Evolutionary conservation across 2,329 filamentous ascomycete species (phyloP).

Genomic region (Helotiales sp.): DNA sequence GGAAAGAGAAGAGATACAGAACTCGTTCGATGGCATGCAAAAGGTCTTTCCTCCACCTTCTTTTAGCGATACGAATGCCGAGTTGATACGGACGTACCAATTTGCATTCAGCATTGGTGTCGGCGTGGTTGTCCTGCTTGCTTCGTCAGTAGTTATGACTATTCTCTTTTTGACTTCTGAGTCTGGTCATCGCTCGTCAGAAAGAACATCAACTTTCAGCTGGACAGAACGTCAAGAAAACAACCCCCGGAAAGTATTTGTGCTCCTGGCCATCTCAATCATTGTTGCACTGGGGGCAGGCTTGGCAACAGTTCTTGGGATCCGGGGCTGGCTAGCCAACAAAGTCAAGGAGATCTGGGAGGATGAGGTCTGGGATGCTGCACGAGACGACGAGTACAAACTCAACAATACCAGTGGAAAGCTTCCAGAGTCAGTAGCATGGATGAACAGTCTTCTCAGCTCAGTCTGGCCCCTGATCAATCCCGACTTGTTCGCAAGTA

Average conservation of each 20-base stretch:
- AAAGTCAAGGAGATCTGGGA: slow-evolving; percentile 68
- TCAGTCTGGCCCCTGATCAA: slow-evolving; percentile 78
- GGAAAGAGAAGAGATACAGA: slow-evolving; percentile 49
- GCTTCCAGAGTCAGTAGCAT: slow-evolving; percentile 59
- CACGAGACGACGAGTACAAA: slow-evolving; percentile 55
- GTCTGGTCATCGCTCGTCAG: slow-evolving; percentile 8
- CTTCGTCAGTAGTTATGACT: slow-evolving; percentile 24
- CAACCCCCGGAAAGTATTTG: slow-evolving; percentile 11
- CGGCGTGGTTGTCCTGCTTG: slow-evolving; percentile 32
- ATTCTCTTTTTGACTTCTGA: slow-evolving; percentile 21
- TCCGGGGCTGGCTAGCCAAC: slow-evolving; percentile 65
- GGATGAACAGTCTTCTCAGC: slow-evolving; percentile 72
- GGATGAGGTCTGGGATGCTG: slow-evolving; percentile 72
- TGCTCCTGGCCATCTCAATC: slow-evolving; percentile 17
- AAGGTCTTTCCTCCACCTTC: slow-evolving; percentile 59
- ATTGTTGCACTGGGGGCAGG: slow-evolving; percentile 20
- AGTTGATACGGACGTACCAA: slow-evolving; percentile 52
- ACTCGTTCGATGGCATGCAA: slow-evolving; percentile 52
- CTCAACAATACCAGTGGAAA: slow-evolving; percentile 39
- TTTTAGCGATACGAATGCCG: slow-evolving; percentile 50
- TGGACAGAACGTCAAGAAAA: slow-evolving; percentile 4
- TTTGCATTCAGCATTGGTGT: slow-evolving; percentile 42
- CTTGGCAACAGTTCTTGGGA: slow-evolving; percentile 49
- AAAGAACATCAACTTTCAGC: not conserved
- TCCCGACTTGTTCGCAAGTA: slow-evolving; percentile 71